Base-by-base conservation (phyloP, 805 yeast genomes). In the Saccharomyces jurei region DNA sequence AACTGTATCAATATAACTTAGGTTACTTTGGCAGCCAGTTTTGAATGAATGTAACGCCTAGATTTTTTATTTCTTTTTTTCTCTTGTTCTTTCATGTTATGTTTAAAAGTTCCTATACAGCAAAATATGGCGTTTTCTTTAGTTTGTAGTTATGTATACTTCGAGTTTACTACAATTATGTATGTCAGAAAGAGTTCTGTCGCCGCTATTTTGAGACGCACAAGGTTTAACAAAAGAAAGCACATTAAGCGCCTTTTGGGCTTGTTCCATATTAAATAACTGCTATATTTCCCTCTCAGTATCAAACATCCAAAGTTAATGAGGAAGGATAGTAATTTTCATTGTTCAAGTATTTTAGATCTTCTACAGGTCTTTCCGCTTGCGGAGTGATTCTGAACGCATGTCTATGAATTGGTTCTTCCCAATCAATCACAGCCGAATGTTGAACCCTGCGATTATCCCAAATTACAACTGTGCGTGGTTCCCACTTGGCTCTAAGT, bases 391-490 rank as follows among this genome's bases (percentile, higher is more conserved):
- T 79, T 69, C 92, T 79, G 64, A 83, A 82, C 9, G 87, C 87
- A 60, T 86, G 92, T 69, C 94, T 80, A 26, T 81, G 75, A 44
- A 77, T 80, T 17, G 86, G 83, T 49, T 79, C 75, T 60, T 80
- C 85, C 84, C 88, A 86, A 63, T 87, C 92, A 53, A 81, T 78
- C 17, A 83, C 76, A 14, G 90, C 89, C 13, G 87, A 74, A 68
- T 87, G 94, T 27, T 79, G 71, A 9, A 82, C 79, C 64, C 85
- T 75, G 67, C 94, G 81, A 75, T 87, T 87, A 64, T 87, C 94
- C 92, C 92, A 87, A 28, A 85, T 69, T 21, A 83, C 88, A 51
- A 87, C 85, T 1, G 89, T 79, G 50, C 79, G 78, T 52, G 84
- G 83, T 64, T 81, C 84, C 87, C 89, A 87, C 53, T 69, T 76